Conservation (phyloP, 2,329 filamentous ascomycete genomes). For the Diaporthe batatas region DNA sequence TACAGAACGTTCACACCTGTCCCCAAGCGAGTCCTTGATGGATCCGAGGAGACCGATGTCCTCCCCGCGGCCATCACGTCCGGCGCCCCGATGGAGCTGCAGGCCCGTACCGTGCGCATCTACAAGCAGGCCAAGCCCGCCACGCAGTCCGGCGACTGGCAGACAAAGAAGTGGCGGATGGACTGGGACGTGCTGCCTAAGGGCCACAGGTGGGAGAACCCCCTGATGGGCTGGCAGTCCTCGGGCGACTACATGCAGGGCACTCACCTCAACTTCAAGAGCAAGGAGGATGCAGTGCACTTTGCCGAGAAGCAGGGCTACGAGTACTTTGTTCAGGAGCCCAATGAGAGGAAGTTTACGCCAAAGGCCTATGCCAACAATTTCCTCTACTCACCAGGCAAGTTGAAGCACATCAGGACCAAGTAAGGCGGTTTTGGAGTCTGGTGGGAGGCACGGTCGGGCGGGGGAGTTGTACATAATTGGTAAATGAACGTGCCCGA, state of each 20-base stretch:
- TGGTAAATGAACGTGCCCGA: constrained; percentile 19
- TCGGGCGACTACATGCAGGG: constrained; percentile 96
- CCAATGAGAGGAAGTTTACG: constrained; percentile 85
- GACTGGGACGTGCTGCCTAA: constrained; percentile 96
- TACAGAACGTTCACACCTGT: constrained; percentile 90
- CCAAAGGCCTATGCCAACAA: constrained; percentile 98
- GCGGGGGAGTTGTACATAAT: constrained; percentile 38
- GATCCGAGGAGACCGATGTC: constrained; percentile 82
- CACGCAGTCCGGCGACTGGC: constrained; percentile 93
- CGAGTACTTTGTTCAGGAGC: constrained; percentile 98
- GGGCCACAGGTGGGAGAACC: constrained; percentile 98
- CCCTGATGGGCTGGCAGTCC: constrained; percentile 98
- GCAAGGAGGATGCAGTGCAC: constrained; percentile 92
- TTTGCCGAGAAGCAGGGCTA: constrained; percentile 99
- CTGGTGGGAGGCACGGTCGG: background rate
- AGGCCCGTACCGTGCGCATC: constrained; percentile 94
- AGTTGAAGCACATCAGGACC: constrained; percentile 88
- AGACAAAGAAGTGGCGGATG: constrained; percentile 91
- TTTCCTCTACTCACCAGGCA: constrained; percentile 86
- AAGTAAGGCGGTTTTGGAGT: constrained; percentile 66
- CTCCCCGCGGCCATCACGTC: constrained; percentile 89
- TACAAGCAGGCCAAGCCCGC: constrained; percentile 93
- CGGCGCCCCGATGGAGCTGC: constrained; percentile 92
- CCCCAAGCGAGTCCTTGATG: constrained; percentile 89
- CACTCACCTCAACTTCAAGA: constrained; percentile 89